Base-by-base conservation (phyloP, 73 alveolate species). In the Symbiodinium pilosum region DNA sequence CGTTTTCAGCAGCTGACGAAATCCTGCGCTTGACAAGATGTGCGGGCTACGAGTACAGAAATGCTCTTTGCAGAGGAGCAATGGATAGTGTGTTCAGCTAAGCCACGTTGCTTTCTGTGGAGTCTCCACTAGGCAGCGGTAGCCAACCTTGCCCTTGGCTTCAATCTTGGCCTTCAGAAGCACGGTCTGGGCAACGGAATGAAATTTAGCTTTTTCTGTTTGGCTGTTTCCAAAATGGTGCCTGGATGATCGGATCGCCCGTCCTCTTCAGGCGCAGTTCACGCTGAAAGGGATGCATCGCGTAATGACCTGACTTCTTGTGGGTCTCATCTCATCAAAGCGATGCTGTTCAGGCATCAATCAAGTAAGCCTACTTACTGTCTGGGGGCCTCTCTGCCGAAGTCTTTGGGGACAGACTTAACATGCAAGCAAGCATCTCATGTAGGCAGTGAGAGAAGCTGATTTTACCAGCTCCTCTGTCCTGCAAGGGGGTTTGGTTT, bases 391-490 rank as follows among this genome's bases (percentile, higher is more conserved):
- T n/a, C n/a, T n/a, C n/a, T n/a, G n/a, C n/a, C n/a, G n/a, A n/a
- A n/a, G n/a, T n/a, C n/a, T n/a, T n/a, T n/a, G n/a, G n/a, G n/a
- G n/a, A 9, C 69, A 20, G 28, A 52, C 69, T 52, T 52, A 52
- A 9, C 69, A 20, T 71, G 54, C 6, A 16, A 38, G 41, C 94
- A 4, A 89, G 73, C 8, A 24, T 43, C 97, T 91, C 89, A 91
- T 11, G 97, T 91, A 91, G 38, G 97, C 97, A 11, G 97, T 91
- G 56, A 91, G 89, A 6, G 89, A 85, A 5, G 97, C 97, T 12
- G 97, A 91, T 81, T 91, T 91, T 56, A 91, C 97, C 97, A 91
- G 40, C 52, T 91, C 97, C n/a, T 91, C 97, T 5, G 56, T 91
- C 97, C 97, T 91, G 44, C 81, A 64, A 0, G 38, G 81, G 81